Base-by-base conservation (phyloP, 345 rosid species). In the Boechera stricta region DNA sequence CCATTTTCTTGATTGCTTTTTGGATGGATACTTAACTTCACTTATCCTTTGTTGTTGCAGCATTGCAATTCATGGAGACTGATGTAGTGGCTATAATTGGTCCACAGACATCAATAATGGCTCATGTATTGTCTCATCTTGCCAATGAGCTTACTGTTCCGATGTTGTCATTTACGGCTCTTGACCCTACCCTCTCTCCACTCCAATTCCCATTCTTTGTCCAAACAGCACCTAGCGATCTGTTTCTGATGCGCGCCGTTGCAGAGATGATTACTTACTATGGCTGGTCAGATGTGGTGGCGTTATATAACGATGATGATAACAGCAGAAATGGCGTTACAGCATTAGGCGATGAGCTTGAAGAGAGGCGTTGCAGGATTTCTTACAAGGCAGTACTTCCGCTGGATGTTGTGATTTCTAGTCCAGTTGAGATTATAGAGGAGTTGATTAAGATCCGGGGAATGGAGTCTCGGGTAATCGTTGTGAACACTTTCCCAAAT, bases 161-260 rank as follows among this genome's bases (percentile, higher is more conserved):
- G 0, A 77, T 94, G 54, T 69, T 92, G 71, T 94, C 98, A 10
- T 94, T 89, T 78, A 92, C 93, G 0, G 97, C 98, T 35, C 85
- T 90, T 63, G 98, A 94, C 55, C 98, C 98, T 49, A 75, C 80
- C 6, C 80, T 94, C 2, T 89, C 98, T 5, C 85, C 97, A 67
- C 90, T 90, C 49, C 98, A 94, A 59, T 92, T 88, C 78, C 98
- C 98, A 3, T 94, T 83, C 79, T 94, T 94, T 77, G 81, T 94
- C 72, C 98, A 94, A 58, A 94, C 98, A 4, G 96, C 98, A 36
- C 98, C 98, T 26, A 94, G 77, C 66, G 97, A 92, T 73, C 76
- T 86, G 28, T 94, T 85, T 85, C 90, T 87, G 85, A 89, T 89
- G 92, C 84, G 81, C 0, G 98, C 96, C 78, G 85, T 94, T 44